Percentiles rank a stretch among this genome's conserved stretches.
Evolutionary conservation across 768 basidiomycete species (phyloP).

Genomic region (Pleurotus pulmonarius): DNA sequence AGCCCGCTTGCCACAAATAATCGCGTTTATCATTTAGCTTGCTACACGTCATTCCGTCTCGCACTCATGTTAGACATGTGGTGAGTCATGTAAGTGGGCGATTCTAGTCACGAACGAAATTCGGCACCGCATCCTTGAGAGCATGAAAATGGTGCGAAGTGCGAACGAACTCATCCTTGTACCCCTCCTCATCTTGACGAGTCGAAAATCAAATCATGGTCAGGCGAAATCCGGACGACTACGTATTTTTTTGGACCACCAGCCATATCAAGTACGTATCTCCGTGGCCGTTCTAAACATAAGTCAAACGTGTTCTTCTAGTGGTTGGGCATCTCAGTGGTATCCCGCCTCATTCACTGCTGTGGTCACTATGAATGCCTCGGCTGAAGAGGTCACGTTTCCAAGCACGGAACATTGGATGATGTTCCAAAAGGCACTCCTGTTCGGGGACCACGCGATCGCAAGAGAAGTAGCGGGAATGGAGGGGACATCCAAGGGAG

Average conservation of each 20-base stretch:
- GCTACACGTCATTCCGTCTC: no score
- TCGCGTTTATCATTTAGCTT: no score
- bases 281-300: not conserved
- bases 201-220: not conserved
- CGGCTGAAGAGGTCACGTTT: conserved; percentile 31
- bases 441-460: conserved; percentile 44
- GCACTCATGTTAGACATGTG: no score
- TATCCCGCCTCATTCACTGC: conserved; percentile 42
- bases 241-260: conserved; percentile 44
- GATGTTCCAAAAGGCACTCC: conserved; percentile 61
- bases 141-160: no score
- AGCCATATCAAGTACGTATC: conserved; percentile 35
- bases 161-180: no score
- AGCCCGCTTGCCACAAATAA: no score
- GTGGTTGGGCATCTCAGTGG: conserved; percentile 52
- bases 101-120: no score
- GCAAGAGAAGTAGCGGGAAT: conserved; percentile 39
- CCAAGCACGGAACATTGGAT: conserved; percentile 61
- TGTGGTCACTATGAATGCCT: conserved; percentile 23
- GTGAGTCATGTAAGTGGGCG: no score
- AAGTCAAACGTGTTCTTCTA: conserved; percentile 10
- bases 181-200: no score
- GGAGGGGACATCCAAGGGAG: conserved; percentile 22
- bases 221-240: conserved; percentile 24
- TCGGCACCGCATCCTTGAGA: no score